A percentile compares a stretch with the other conserved stretches of the same genome.
Evolutionary conservation across 2,329 filamentous ascomycete genomes (phyloP).

Genomic region (Talaromyces rugulosus): DNA sequence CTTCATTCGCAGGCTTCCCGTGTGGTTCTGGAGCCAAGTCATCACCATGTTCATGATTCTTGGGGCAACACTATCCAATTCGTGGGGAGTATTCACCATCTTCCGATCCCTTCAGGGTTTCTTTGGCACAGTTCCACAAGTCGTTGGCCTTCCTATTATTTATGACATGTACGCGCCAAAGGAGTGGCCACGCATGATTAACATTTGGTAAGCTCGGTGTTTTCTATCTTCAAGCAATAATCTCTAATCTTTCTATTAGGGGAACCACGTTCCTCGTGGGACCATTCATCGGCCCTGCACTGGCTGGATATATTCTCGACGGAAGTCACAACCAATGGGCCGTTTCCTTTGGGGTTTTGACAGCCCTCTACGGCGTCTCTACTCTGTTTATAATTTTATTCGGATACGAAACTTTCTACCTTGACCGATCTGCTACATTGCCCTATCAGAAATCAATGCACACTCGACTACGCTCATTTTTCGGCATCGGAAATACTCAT

Average conservation of each 20-base stretch:
- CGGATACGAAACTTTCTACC: conserved; percentile 32
- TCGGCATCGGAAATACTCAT: conserved; percentile 28
- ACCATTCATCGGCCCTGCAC: conserved; percentile 33
- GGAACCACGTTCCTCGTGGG: conserved; percentile 35
- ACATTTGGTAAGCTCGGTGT: conserved; percentile 28
- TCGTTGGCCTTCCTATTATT: conserved; percentile 38
- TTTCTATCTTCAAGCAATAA: not conserved
- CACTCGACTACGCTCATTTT: conserved; percentile 18
- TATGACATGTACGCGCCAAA: conserved; percentile 34
- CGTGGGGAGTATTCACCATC: conserved; percentile 36
- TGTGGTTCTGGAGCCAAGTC: conserved; percentile 41
- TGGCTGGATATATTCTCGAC: conserved; percentile 35
- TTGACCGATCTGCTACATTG: conserved; percentile 5
- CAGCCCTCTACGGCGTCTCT: conserved; percentile 33
- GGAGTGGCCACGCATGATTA: conserved; percentile 37
- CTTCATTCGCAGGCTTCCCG: conserved; percentile 28
- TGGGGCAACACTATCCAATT: conserved; percentile 35
- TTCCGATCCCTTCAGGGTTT: conserved; percentile 36
- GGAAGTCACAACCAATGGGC: conserved; percentile 26
- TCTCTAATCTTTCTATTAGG: conserved; percentile 16
- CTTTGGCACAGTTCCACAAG: conserved; percentile 36
- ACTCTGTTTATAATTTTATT: conserved; percentile 29
- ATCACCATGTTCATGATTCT: conserved; percentile 37
- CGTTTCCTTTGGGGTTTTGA: conserved; percentile 30
- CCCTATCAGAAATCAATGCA: conserved; percentile 9